These are phyloP conservation scores for Globisporangium parvum DNA, from an alignment of 352 stramenopile species.

Conservation along the genomic window DNA sequence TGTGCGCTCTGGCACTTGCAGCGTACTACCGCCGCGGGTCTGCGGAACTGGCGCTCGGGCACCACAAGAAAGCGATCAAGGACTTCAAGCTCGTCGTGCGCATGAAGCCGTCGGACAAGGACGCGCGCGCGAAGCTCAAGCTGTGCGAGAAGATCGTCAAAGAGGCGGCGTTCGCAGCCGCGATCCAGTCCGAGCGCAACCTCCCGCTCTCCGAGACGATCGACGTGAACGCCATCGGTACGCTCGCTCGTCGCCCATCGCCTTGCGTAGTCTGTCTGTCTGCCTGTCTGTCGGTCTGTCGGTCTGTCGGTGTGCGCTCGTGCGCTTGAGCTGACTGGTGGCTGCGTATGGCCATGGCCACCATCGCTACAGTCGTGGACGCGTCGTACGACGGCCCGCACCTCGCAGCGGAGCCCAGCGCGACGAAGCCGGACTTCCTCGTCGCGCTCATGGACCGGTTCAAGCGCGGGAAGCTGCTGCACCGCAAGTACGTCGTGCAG, in stretches of 20 bases:
- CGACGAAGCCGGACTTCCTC: slow-evolving; percentile 83
- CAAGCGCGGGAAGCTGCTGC: slow-evolving; percentile 95
- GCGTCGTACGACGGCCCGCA: slow-evolving; percentile 72
- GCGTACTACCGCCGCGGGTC: slow-evolving; percentile 97
- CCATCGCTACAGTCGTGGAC: slow-evolving; percentile 52
- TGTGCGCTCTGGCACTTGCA: neutral
- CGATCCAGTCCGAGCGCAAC: slow-evolving; percentile 95
- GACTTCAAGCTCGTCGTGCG: slow-evolving; percentile 96
- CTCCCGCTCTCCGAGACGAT: slow-evolving; percentile 91
- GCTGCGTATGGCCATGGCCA: neutral
- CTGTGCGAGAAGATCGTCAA: slow-evolving; percentile 96
- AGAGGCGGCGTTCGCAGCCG: slow-evolving; percentile 93
- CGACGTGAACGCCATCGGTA: slow-evolving; percentile 79
- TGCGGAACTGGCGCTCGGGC: slow-evolving; percentile 93
- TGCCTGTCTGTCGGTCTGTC: too few relatives aligned
- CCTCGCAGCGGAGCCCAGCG: slow-evolving; percentile 44
- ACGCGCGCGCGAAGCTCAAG: slow-evolving; percentile 92
- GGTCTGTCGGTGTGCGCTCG: too few relatives aligned
- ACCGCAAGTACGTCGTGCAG: slow-evolving; percentile 96
- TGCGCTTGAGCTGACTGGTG: neutral
- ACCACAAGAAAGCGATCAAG: slow-evolving; percentile 96
- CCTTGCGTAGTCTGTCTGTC: neutral
- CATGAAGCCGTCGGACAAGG: slow-evolving; percentile 93
- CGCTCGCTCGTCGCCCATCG: neutral
- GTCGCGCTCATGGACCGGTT: slow-evolving; percentile 94